These are phyloP conservation scores for Whalleya microplaca DNA, from an alignment of 2,329 filamentous ascomycete species.

Conservation along the genomic window DNA sequence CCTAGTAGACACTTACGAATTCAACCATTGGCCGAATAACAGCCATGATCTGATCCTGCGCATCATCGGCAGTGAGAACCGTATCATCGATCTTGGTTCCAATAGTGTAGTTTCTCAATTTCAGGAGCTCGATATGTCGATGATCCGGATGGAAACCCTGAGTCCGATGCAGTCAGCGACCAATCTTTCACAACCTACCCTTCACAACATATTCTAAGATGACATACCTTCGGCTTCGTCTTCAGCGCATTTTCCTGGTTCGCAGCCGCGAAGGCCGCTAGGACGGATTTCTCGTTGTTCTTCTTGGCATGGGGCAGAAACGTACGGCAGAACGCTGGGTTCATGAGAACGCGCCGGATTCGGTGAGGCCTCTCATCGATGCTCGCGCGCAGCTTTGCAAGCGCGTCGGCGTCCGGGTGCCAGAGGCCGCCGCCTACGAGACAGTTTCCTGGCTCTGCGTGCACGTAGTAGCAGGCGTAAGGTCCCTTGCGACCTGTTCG, in stretches of 20 bases:
- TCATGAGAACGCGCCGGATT: constrained; percentile 69
- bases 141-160: constrained; percentile 78
- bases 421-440: constrained; percentile 84
- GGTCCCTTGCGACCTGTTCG: constrained; percentile 85
- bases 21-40: constrained; percentile 71
- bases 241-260: constrained; percentile 81
- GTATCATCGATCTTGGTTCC: constrained; percentile 68
- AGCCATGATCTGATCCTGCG: constrained; percentile 66
- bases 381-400: constrained; percentile 70
- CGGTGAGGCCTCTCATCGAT: constrained; percentile 74
- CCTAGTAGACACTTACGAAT: constrained; percentile 67
- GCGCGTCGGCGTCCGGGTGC: constrained; percentile 71
- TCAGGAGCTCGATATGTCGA: constrained; percentile 77
- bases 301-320: constrained; percentile 64
- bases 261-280: constrained; percentile 70
- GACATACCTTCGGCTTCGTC: constrained; percentile 77
- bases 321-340: constrained; percentile 61
- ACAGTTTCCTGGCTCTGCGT: constrained; percentile 72
- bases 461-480: constrained; percentile 88
- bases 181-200: background rate
- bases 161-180: background rate
- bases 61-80: constrained; percentile 63
- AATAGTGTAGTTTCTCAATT: constrained; percentile 79
- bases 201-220: constrained; percentile 5
- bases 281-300: constrained; percentile 52